Percentiles rank a stretch among this genome's conserved stretches.
Conservation (phyloP, 805 yeast genomes). For the Candida xyloterini region DNA sequence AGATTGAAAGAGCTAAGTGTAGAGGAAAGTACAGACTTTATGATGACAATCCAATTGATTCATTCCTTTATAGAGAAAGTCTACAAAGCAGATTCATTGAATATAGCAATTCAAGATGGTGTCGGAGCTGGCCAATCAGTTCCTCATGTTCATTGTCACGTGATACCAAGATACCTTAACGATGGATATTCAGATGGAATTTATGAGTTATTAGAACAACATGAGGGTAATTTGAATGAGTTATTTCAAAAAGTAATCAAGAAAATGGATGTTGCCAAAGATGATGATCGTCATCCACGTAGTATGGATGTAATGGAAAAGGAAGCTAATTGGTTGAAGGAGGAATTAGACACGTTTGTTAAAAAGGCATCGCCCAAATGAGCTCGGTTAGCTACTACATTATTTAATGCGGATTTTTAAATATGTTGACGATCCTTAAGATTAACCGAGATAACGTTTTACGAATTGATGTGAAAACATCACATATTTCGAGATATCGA, state of each 20-base stretch:
- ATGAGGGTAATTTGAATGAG: slow-evolving; percentile 46
- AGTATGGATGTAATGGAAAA: slow-evolving; percentile 60
- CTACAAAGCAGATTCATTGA: slow-evolving; percentile 79
- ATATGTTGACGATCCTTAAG: too few species aligned
- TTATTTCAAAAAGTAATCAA: slow-evolving; percentile 31
- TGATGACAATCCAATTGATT: slow-evolving; percentile 67
- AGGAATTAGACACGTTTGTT: slow-evolving; percentile 36
- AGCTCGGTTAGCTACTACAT: too few species aligned
- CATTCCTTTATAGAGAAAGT: slow-evolving; percentile 61
- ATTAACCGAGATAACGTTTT: too few species aligned
- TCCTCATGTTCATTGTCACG: slow-evolving; percentile 91
- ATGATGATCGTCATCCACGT: slow-evolving; percentile 56
- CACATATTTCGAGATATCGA: too few species aligned
- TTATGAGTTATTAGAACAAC: slow-evolving; percentile 58
- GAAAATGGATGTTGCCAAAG: slow-evolving; percentile 38
- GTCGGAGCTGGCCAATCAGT: slow-evolving; percentile 95
- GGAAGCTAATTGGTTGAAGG: slow-evolving; percentile 62
- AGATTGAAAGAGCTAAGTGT: slow-evolving; percentile 66
- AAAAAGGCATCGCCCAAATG: too few species aligned
- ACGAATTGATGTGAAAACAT: too few species aligned
- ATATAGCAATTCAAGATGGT: slow-evolving; percentile 95
- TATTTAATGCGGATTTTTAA: too few species aligned
- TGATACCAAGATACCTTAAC: slow-evolving; percentile 75
- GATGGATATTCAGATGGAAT: slow-evolving; percentile 68
- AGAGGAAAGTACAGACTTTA: slow-evolving; percentile 76